phyloP scores from a whole-genome alignment of 202 grass and related monocot genomes.

The Panicum hallii region DNA sequence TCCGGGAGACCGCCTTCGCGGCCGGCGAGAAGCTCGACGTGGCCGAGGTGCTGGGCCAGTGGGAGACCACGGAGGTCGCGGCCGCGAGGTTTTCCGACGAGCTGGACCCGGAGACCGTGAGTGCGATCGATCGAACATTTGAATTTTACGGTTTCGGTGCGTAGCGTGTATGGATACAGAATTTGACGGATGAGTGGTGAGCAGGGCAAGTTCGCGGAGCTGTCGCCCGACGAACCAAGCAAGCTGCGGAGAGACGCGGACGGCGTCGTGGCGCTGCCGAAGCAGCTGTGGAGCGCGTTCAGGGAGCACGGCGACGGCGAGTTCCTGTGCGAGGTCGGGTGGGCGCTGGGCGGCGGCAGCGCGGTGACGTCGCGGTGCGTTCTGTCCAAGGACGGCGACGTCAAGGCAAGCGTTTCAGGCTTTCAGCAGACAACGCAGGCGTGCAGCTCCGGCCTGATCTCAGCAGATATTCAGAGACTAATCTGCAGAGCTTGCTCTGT shows the following conservation, averaged over 20 bases:
- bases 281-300: constrained; percentile 78
- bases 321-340: constrained; percentile 77
- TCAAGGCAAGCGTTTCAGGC: constrained; percentile 60
- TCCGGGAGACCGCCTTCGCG: constrained; percentile 74
- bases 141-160: not conserved
- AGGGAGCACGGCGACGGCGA: constrained; percentile 48
- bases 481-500: not conserved
- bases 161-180: not conserved
- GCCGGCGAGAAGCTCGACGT: constrained; percentile 56
- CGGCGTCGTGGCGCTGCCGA: constrained; percentile 68
- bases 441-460: not conserved
- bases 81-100: constrained; percentile 53
- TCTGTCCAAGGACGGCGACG: constrained; percentile 57
- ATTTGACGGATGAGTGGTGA: not conserved
- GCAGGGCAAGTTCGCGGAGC: constrained; percentile 62
- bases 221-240: constrained; percentile 46
- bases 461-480: constrained; percentile 8
- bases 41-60: constrained; percentile 56
- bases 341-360: constrained; percentile 56
- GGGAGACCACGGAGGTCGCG: constrained; percentile 46
- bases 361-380: constrained; percentile 81
- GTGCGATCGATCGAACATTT: not conserved
- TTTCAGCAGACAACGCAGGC: not conserved
- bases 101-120: constrained; percentile 55
- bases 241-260: constrained; percentile 49